phyloP scores from a whole-genome alignment of 2,329 filamentous ascomycete genomes.

The Ascochyta fabae region DNA sequence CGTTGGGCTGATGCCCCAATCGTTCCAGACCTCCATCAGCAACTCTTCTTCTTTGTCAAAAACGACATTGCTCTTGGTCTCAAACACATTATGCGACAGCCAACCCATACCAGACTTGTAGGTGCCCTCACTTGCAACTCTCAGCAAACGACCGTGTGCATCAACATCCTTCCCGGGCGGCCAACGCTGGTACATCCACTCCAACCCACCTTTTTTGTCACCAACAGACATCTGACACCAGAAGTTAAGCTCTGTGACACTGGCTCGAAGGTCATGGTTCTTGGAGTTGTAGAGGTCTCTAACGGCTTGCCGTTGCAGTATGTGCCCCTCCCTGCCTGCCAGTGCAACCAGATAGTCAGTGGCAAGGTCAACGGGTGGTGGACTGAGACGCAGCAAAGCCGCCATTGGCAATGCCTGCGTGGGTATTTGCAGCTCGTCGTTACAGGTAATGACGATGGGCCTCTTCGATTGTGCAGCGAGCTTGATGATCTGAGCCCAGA shows the following conservation, averaged over 20 bases:
- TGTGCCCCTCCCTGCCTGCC: conserved; percentile 88
- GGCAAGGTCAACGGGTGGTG: conserved; percentile 70
- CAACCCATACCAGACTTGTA: conserved; percentile 80
- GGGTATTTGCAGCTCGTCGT: conserved; percentile 83
- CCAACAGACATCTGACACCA: conserved; percentile 98
- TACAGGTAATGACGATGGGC: conserved; percentile 95
- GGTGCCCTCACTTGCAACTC: conserved; percentile 81
- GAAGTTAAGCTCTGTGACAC: conserved; percentile 84
- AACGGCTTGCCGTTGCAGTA: conserved; percentile 71
- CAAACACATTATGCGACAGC: conserved; percentile 67
- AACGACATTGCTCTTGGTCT: conserved; percentile 45
- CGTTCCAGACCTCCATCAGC: conserved; percentile 68
- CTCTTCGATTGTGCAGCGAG: conserved; percentile 86
- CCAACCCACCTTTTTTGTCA: conserved; percentile 83
- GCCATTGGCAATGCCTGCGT: conserved; percentile 77
- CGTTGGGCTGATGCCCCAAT: conserved; percentile 70
- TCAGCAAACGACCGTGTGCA: conserved; percentile 68
- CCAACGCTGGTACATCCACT: conserved; percentile 86
- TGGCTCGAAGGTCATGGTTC: conserved; percentile 75
- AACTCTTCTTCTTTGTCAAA: conserved; percentile 66
- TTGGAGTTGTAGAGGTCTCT: conserved; percentile 73
- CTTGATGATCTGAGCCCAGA: conserved; percentile 82
- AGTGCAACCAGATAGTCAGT: conserved; percentile 82
- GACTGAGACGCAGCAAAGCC: conserved; percentile 78
- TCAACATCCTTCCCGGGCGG: conserved; percentile 74